These are phyloP conservation scores for Lasiosphaeria ovina DNA, from an alignment of 495 filamentous ascomycete species.

Conservation along the genomic window DNA sequence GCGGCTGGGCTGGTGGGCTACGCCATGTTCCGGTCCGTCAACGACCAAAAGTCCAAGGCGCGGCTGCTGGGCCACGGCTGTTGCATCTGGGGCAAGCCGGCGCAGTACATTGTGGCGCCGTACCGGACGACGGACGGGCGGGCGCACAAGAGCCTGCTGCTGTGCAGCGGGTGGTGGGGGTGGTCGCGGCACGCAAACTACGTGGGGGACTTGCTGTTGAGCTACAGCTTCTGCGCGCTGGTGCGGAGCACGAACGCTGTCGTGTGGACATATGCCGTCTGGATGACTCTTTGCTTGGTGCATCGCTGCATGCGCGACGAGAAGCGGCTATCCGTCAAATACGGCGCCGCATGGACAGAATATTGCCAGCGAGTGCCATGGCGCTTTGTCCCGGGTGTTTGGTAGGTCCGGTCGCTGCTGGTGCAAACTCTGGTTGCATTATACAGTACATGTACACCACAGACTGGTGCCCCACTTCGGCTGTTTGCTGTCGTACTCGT, in stretches of 20 bases:
- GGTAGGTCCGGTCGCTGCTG: too few relatives aligned
- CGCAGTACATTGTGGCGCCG: constrained; percentile 29
- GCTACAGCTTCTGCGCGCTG: constrained; percentile 43
- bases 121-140: constrained; percentile 37
- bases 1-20: constrained; percentile 41
- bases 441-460: too few relatives aligned
- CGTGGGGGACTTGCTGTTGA: constrained; percentile 44
- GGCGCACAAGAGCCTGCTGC: constrained; percentile 39
- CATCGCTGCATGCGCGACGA: constrained; percentile 9
- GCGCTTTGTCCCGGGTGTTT: constrained; percentile 8
- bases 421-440: too few relatives aligned
- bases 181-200: constrained; percentile 50
- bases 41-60: constrained; percentile 48
- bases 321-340: constrained; percentile 44
- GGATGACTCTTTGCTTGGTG: constrained; percentile 28
- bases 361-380: constrained; percentile 21
- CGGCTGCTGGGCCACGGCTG: constrained; percentile 27
- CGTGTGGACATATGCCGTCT: constrained; percentile 49
- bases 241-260: constrained; percentile 39
- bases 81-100: constrained; percentile 39
- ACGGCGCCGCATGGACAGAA: constrained; percentile 16
- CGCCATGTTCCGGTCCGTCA: constrained; percentile 45
- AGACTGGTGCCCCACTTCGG: too few relatives aligned
- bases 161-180: constrained; percentile 53
- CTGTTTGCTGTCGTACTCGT: too few relatives aligned